Evolutionary conservation across 179 eudicot species (phyloP), one percentile per base, ranked within the genome.

Genomic region (Silene vulgaris): DNA sequence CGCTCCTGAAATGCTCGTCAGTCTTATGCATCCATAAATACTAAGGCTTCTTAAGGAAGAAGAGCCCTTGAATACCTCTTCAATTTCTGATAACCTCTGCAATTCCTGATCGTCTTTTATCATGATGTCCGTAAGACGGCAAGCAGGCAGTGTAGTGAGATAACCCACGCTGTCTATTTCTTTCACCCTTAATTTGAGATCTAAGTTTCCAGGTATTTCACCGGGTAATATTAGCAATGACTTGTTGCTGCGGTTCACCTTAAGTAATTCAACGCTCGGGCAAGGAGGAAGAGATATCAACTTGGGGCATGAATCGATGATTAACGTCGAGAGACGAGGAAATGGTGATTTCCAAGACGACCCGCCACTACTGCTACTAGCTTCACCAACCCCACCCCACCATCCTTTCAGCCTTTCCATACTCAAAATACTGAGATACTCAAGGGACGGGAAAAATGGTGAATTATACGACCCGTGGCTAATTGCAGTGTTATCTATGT

Each of bases 371-470:
- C 37, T 69, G 29, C 19, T 19, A 20, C 1, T 5, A n/a, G 8
- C 29, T 17, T n/a, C 43, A 8, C 30, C 29, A 14, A 23, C 63
- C 13, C 11, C 14, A 0, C 37, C 26, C 63, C 62, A 52, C 64
- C 74, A 72, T 23, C 63, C 64, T 28, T 26, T 12, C 35, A 54
- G 23, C 45, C 29, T 72, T 2, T 28, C 2, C 64, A 72, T 3
- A 21, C 11, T 11, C 3, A 5, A 23, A 9, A 50, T 8, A 12
- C 21, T 12, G 29, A 72, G 64, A 37, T 4, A 29, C 35, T 73
- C 63, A 29, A 73, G 75, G 21, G 75, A 28, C 8, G 75, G 75
- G 17, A 72, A 72, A 19, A 72, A 23, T 23, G 26, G 26, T 23
- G 26, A 23, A 23, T 23, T 23, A 23, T 23, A 23, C 26, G 26